Evolutionary conservation across 176 grass and related monocot species (phyloP), one percentile per base, ranked within the genome.

Genomic region (Areca catechu): DNA sequence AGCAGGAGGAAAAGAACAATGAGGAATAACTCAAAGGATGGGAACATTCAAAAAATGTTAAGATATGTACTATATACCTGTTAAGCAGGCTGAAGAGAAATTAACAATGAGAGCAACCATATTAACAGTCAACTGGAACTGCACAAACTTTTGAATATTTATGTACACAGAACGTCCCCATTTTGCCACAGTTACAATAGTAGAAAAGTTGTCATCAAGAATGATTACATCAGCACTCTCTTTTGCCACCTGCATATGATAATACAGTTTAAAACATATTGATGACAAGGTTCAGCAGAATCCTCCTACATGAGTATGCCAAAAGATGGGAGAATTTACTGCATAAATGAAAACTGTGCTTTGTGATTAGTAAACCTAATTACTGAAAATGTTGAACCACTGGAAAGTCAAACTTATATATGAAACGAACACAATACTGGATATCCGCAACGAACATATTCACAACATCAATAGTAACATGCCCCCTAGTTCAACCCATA

Each of bases 81-180:
- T 84, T 63, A 89, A 84, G 72, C 86, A 90, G 0, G 91, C 86
- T 0, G 91, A 95, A 7, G 77, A 84, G 56, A 95, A 95, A 22
- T 95, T 90, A 50, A 95, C 86, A 56, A 90, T 53, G 19, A 95
- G 73, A 15, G 86, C 91, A 51, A 95, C 86, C 9, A 87, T 16
- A 49, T 87, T 95, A 70, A 95, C 91, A 50, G 91, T 87, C 48
- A 95, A 71, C 71, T 95, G 86, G 70, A 90, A 86, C 72, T 90
- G 86, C 68, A 95, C 90, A 81, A 95, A 95, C 66, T 95, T 95
- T 76, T 95, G 86, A 53, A 95, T 95, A 55, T 90, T 95, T 48
- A 86, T 63, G 66, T 90, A 95, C 48, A 95, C 86, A 55, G 86
- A 90, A 20, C 90, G 90, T 21, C 90, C 90, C 90, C 90, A 90